Evolutionary conservation across 208 protist genomes (phyloP).

Genomic region (Leptomonas seymouri): DNA sequence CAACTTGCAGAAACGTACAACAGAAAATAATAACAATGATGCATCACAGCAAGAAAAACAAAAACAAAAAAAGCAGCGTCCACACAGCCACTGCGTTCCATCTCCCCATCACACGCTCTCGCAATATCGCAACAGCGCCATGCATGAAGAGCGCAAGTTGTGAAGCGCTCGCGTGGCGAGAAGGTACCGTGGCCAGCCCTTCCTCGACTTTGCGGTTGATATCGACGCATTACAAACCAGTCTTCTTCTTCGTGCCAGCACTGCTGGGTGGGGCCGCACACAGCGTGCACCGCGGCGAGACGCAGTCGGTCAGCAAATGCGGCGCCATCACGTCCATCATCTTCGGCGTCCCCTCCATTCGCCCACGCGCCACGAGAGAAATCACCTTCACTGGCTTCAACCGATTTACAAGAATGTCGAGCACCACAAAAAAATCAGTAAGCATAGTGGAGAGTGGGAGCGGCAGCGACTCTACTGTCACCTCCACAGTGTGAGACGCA

Average conservation of each 20-base stretch:
- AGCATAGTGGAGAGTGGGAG: slow-evolving; percentile 50
- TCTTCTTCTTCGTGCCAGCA: slow-evolving; percentile 12
- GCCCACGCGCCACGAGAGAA: slow-evolving; percentile 39
- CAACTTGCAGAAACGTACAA: too few species aligned
- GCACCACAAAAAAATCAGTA: slow-evolving; percentile 68
- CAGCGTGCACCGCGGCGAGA: slow-evolving; percentile 55
- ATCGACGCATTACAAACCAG: too few species aligned
- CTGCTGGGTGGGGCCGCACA: slow-evolving; percentile 3
- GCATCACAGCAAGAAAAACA: too few species aligned
- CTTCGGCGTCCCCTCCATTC: slow-evolving; percentile 29
- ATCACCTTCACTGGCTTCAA: slow-evolving; percentile 43
- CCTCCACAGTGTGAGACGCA: slow-evolving; percentile 72
- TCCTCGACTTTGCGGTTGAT: too few species aligned
- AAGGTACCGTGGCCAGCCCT: too few species aligned
- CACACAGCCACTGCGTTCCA: too few species aligned
- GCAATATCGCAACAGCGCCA: too few species aligned
- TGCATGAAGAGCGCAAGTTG: too few species aligned
- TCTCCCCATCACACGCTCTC: too few species aligned
- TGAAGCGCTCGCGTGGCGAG: too few species aligned
- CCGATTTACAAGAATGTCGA: slow-evolving; percentile 37
- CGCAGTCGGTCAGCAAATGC: slow-evolving; percentile 56
- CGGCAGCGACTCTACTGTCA: slow-evolving; percentile 52
- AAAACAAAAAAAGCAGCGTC: too few species aligned
- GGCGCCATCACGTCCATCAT: slow-evolving; percentile 56
- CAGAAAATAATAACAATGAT: too few species aligned